These are phyloP conservation scores for Atkinsonella hypoxylon DNA, from an alignment of 2,329 filamentous ascomycete genomes.

Conservation along the genomic window DNA sequence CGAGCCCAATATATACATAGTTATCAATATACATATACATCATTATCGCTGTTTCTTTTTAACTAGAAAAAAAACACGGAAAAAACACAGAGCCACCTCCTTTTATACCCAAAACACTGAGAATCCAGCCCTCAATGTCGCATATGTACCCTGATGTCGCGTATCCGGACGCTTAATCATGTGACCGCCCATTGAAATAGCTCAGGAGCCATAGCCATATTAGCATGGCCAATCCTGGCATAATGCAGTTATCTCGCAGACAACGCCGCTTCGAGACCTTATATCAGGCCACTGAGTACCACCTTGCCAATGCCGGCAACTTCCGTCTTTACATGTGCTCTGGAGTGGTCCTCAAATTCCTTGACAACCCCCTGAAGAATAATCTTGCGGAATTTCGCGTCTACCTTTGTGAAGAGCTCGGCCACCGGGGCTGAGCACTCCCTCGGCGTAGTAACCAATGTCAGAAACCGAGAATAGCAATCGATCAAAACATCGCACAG, in stretches of 20 bases:
- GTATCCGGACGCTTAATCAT: not conserved
- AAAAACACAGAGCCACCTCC: not conserved
- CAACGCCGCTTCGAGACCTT: conserved; percentile 7
- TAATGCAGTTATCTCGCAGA: not conserved
- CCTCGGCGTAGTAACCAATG: conserved; percentile 61
- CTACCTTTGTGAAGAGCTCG: conserved; percentile 83
- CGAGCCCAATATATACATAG: not conserved
- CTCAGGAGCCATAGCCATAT: too few species aligned
- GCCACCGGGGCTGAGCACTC: conserved; percentile 59
- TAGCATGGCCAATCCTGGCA: too few species aligned
- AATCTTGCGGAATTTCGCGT: conserved; percentile 75
- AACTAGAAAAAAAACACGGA: not conserved
- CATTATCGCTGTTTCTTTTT: not conserved
- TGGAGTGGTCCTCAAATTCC: conserved; percentile 84
- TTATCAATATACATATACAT: not conserved
- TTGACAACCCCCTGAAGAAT: conserved; percentile 77
- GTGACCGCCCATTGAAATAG: not conserved
- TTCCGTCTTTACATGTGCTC: conserved; percentile 65
- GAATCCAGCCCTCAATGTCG: not conserved
- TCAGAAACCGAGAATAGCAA: conserved; percentile 69
- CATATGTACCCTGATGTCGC: not conserved
- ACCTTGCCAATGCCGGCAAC: conserved; percentile 78
- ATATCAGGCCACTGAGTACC: conserved; percentile 77
- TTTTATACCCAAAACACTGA: not conserved
- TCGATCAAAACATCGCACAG: conserved; percentile 93